These are phyloP conservation scores for Chaetomium fimeti DNA, from an alignment of 495 filamentous ascomycete genomes.

Conservation along the genomic window DNA sequence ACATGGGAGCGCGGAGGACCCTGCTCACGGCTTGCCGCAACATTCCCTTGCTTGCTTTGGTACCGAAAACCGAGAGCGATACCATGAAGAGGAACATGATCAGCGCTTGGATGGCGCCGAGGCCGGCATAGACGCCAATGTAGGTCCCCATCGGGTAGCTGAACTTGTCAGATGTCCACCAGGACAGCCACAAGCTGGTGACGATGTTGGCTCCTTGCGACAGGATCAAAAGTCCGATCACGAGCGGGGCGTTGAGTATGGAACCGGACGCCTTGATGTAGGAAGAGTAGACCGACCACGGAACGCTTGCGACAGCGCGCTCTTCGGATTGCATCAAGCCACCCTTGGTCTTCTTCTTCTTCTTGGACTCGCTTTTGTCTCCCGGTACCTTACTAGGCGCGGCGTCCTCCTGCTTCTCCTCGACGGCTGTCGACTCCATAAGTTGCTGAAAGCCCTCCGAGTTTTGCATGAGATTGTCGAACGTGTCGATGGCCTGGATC, in stretches of 20 bases:
- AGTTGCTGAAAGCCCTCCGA: constrained; percentile 72
- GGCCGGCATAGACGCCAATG: constrained; percentile 80
- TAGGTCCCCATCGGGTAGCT: constrained; percentile 65
- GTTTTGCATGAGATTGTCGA: constrained; percentile 75
- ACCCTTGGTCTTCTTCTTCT: constrained; percentile 59
- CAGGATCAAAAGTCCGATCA: constrained; percentile 64
- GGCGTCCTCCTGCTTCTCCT: constrained; percentile 59
- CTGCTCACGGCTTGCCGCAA: constrained; percentile 75
- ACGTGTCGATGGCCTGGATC: constrained; percentile 82
- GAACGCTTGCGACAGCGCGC: constrained; percentile 72
- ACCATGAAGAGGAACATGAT: constrained; percentile 71
- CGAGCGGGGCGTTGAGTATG: constrained; percentile 63
- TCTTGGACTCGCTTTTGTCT: constrained; percentile 55
- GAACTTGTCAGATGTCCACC: constrained; percentile 79
- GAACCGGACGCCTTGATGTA: constrained; percentile 80
- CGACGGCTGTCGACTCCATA: constrained; percentile 78
- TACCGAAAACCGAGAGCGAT: constrained; percentile 71
- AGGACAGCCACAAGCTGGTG: constrained; percentile 89
- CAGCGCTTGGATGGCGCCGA: constrained; percentile 68
- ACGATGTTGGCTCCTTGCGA: constrained; percentile 81
- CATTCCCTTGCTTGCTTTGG: constrained; percentile 76
- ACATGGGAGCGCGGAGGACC: constrained; percentile 88
- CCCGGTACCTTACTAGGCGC: constrained; percentile 42
- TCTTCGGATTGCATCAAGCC: constrained; percentile 91
- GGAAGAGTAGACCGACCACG: constrained; percentile 76